Evolutionary conservation across 2,329 filamentous ascomycete genomes (phyloP).

Genomic region (Westerdykella ornata): DNA sequence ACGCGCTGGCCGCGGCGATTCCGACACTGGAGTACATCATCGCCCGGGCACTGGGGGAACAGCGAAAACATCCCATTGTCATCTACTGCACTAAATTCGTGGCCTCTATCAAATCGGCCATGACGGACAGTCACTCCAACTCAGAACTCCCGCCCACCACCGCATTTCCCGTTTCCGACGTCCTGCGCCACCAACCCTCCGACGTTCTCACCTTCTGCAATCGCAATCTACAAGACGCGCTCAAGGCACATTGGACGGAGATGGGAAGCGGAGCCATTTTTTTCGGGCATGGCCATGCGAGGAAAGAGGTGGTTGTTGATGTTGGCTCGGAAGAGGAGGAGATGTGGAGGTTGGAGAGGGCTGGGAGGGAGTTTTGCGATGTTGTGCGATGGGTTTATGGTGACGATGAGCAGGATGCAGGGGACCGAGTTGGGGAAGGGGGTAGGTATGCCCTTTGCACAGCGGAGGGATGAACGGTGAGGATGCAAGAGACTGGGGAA

Average conservation of each 20-base stretch:
- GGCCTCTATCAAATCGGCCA: background rate
- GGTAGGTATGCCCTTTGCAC: too few relatives aligned
- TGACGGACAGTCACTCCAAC: background rate
- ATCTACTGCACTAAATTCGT: conserved; percentile 38
- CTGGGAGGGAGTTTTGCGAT: conserved; percentile 18
- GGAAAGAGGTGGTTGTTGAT: conserved; percentile 41
- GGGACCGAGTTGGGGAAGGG: background rate
- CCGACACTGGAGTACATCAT: conserved; percentile 45
- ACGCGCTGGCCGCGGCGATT: conserved; percentile 38
- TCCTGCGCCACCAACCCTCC: background rate
- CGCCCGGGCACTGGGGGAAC: conserved; percentile 23
- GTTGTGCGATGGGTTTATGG: conserved; percentile 7
- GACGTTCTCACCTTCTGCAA: conserved; percentile 24
- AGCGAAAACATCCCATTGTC: conserved; percentile 25
- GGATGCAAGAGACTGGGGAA: too few relatives aligned
- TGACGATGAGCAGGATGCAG: conserved; percentile 1
- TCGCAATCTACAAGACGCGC: conserved; percentile 40
- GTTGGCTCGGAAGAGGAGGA: conserved; percentile 26
- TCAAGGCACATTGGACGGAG: conserved; percentile 44
- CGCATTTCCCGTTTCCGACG: conserved; percentile 13
- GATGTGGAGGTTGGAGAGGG: conserved; percentile 10
- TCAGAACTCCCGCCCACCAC: conserved; percentile 8
- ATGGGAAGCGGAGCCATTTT: conserved; percentile 33
- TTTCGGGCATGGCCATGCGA: conserved; percentile 41
- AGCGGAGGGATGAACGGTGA: too few relatives aligned